Evolutionary conservation across 768 basidiomycete species (phyloP).

Genomic region (Coprinopsis strossmayeri): DNA sequence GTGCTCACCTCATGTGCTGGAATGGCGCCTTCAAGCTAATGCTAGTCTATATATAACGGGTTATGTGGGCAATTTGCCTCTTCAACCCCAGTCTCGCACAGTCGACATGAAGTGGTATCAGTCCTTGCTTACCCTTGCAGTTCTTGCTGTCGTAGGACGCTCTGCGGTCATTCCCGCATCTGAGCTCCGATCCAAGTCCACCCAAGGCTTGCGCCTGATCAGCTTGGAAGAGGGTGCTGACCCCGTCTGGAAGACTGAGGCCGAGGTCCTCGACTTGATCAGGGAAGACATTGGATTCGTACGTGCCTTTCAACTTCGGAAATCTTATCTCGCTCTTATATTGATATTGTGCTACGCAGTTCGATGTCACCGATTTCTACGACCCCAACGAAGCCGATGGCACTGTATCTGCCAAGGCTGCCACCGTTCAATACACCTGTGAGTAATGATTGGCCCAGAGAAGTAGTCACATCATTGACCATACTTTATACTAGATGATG

Average conservation of each 20-base stretch:
- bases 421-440: no score
- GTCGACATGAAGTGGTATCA: conserved; percentile 1
- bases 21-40: no score
- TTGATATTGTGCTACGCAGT: conserved; percentile 16
- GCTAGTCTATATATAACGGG: no score
- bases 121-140: not conserved
- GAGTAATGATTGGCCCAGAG: no score
- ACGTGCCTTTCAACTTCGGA: conserved; percentile 1
- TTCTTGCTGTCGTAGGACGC: not conserved
- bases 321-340: not conserved
- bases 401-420: no score
- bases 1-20: no score
- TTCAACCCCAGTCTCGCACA: not conserved
- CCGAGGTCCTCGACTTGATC: conserved; percentile 23
- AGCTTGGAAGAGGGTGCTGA: conserved; percentile 21
- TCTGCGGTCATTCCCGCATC: conserved; percentile 12
- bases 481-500: no score
- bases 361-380: conserved; percentile 28
- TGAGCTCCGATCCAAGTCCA: conserved; percentile 22
- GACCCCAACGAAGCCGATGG: conserved; percentile 15
- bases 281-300: conserved; percentile 19
- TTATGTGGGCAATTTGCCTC: no score
- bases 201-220: conserved; percentile 25
- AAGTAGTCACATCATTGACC: no score
- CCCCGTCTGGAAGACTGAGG: conserved; percentile 27